Evolutionary conservation across 371 early-diverging fungal genomes (phyloP), one percentile per base, ranked within the genome.

Genomic region (Mucor racemosus): DNA sequence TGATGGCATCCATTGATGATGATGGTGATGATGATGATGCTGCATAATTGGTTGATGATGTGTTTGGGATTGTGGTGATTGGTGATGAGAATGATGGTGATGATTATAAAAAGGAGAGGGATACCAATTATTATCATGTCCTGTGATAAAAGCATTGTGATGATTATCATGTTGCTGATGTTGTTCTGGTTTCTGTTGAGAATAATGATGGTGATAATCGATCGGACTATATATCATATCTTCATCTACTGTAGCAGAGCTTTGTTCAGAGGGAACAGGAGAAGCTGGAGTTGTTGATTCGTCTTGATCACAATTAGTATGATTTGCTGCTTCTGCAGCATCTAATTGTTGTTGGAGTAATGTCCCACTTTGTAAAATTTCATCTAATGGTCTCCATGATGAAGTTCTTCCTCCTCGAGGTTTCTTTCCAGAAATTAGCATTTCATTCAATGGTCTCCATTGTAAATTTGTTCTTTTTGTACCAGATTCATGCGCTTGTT

Each of bases 391-490:
- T 39, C 64, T 68, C 69, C 69, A 68, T 15, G 41, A 42, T 26
- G 31, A 53, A 8, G 17, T 60, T 36, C 36, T 68, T 35, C 36
- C 40, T 15, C 31, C 44, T 44, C 36, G 53, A 19, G 26, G 59
- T 53, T 34, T 39, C 53, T 62, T 71, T 0, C 55, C 59, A 5
- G 60, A 35, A 15, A 50, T 50, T 7, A 66, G 31, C 7, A 63
- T 62, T 59, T 71, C 71, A 19, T 71, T 71, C 13, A 71, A 46
- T 6, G 71, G 71, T 15, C 71, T 62, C 71, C 71, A 71, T n/a
- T 71, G 71, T 34, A 71, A 36, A 8, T 9, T 36, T 5, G 66
- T 19, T 44, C 66, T 33, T 60, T 71, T 71, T 0, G 59, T 19
- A 14, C n/a, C 53, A 15, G 66, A 62, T 36, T 58, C 66, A 46